A percentile compares a stretch with the other conserved stretches of the same genome.
Evolutionary conservation across 495 filamentous ascomycete genomes (phyloP).

Genomic region (Xylaria bambusicola): DNA sequence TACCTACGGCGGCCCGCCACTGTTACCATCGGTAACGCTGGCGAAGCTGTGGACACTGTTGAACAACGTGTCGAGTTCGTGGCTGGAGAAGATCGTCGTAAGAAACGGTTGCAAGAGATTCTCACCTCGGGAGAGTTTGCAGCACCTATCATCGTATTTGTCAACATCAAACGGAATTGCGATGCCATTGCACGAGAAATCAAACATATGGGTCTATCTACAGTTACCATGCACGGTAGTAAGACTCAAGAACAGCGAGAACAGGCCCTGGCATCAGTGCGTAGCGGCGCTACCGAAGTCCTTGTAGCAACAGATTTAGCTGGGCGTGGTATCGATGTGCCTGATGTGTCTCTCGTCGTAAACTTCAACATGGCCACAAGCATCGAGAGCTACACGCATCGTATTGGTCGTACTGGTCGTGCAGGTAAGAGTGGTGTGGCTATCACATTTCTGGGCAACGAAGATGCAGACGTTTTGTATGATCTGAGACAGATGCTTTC

Average conservation of each 20-base stretch:
- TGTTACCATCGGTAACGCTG: conserved; percentile 90
- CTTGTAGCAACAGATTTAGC: conserved; percentile 98
- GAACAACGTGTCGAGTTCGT: conserved; percentile 97
- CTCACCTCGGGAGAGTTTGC: conserved; percentile 82
- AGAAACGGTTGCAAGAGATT: conserved; percentile 93
- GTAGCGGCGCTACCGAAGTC: conserved; percentile 76
- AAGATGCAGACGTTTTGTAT: conserved; percentile 92
- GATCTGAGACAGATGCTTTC: conserved; percentile 95
- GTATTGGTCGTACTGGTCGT: conserved; percentile 96
- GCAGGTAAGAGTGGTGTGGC: conserved; percentile 97
- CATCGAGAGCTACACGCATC: conserved; percentile 97
- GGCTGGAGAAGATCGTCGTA: conserved; percentile 90
- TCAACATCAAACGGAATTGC: conserved; percentile 99
- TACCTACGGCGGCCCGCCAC: conserved; percentile 93
- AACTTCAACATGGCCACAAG: conserved; percentile 98
- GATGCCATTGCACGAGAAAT: conserved; percentile 95
- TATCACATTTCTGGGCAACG: conserved; percentile 92
- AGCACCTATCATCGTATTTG: conserved; percentile 96
- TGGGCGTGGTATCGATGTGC: conserved; percentile 96
- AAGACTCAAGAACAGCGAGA: conserved; percentile 99
- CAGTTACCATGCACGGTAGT: conserved; percentile 88
- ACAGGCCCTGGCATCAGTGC: conserved; percentile 83
- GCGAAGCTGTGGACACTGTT: conserved; percentile 98
- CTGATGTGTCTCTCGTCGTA: conserved; percentile 88
- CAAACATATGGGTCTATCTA: conserved; percentile 89